Conservation (phyloP, 768 basidiomycete species). For the Trametes punicea region DNA sequence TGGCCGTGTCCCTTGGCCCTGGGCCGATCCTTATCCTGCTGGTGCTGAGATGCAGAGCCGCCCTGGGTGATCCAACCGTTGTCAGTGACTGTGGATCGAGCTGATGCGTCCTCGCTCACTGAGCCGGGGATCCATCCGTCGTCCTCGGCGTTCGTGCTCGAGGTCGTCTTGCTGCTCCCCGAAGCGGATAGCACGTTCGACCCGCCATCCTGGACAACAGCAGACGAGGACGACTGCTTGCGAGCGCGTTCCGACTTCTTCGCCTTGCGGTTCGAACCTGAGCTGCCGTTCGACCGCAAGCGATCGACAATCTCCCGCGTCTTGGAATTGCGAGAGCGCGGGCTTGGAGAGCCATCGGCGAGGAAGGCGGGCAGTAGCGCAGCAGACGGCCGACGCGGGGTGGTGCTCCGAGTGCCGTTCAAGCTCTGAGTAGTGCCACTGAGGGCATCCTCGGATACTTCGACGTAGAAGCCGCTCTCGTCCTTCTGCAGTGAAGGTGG, state of each 20-base stretch:
- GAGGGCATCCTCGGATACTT: constrained; percentile 27
- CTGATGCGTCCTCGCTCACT: constrained; percentile 12
- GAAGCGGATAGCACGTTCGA: neutral
- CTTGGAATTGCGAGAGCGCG: constrained; percentile 45
- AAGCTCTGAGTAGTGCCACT: constrained; percentile 8
- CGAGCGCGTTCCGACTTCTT: constrained; percentile 14
- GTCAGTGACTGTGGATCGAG: constrained; percentile 8
- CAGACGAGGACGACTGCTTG: neutral
- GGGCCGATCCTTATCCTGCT: constrained; percentile 1
- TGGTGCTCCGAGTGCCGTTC: constrained; percentile 32
- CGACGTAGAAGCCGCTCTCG: constrained; percentile 48
- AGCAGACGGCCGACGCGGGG: constrained; percentile 31
- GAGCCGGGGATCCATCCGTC: constrained; percentile 26
- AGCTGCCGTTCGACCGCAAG: constrained; percentile 37
- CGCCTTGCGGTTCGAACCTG: constrained; percentile 11
- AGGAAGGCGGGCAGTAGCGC: constrained; percentile 49
- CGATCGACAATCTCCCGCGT: constrained; percentile 60
- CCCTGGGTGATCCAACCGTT: constrained; percentile 27
- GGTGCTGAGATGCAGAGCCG: neutral
- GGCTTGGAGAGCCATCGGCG: constrained; percentile 33
- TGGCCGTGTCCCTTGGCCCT: constrained; percentile 15
- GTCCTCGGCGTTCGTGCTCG: neutral
- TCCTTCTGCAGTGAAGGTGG: constrained; percentile 47
- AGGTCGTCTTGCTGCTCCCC: neutral
- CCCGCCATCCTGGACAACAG: constrained; percentile 5